Evolutionary conservation across 306 rosid genomes (phyloP).

Genomic region (Purshia tridentata): DNA sequence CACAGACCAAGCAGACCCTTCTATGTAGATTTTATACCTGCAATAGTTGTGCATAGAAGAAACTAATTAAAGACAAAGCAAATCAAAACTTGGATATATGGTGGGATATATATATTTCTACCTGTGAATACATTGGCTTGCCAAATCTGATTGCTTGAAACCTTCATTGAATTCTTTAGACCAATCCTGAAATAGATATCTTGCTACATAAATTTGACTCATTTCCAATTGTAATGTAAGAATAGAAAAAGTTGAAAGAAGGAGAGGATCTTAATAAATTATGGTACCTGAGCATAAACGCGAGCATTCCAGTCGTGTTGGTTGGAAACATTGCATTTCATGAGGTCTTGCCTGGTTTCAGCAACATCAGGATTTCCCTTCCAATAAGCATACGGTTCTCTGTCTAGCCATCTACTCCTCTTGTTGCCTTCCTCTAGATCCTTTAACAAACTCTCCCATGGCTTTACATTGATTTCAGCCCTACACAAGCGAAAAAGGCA

Average conservation of each 20-base stretch:
- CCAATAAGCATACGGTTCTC: constrained; percentile 91
- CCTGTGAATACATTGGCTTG: constrained; percentile 79
- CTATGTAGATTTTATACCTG: constrained; percentile 87
- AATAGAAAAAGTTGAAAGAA: too few species aligned
- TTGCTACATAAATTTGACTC: too few species aligned
- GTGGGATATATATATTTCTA: constrained; percentile 8
- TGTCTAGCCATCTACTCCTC: constrained; percentile 54
- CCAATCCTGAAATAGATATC: constrained; percentile 71
- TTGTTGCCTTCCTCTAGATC: constrained; percentile 68
- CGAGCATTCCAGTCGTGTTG: constrained; percentile 88
- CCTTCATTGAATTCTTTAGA: constrained; percentile 54
- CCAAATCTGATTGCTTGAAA: constrained; percentile 69
- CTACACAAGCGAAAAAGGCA: constrained; percentile 22
- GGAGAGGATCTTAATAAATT: too few species aligned
- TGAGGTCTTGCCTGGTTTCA: constrained; percentile 67
- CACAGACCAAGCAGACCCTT: constrained; percentile 97
- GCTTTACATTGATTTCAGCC: constrained; percentile 81
- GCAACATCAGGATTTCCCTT: constrained; percentile 83
- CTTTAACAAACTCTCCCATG: constrained; percentile 65
- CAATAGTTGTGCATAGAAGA: not conserved
- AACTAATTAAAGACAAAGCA: not conserved
- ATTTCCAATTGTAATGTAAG: not conserved
- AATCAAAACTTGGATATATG: not conserved
- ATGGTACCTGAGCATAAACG: constrained; percentile 54
- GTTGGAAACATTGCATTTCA: constrained; percentile 73